Evolutionary conservation across 306 rosid genomes (phyloP).

Genomic region (Sesbania bispinosa): DNA sequence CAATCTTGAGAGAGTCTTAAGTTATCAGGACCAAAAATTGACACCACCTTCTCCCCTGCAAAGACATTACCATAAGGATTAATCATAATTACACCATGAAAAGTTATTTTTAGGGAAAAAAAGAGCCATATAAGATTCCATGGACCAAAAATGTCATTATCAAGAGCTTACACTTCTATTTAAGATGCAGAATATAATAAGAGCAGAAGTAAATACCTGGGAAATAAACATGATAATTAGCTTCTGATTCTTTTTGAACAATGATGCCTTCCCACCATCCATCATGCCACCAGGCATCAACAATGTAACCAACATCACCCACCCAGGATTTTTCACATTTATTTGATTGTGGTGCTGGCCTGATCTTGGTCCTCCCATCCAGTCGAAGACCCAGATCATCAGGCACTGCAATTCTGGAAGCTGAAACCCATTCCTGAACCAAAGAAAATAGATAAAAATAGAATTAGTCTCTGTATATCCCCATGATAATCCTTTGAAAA

Average conservation of each 20-base stretch:
- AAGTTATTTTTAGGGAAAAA: not conserved
- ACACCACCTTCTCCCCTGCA: constrained; percentile 66
- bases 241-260: constrained; percentile 48
- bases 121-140: not conserved
- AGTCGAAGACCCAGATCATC: constrained; percentile 56
- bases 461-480: not conserved
- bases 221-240: constrained; percentile 53
- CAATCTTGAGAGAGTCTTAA: constrained; percentile 77
- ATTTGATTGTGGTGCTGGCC: constrained; percentile 42
- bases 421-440: constrained; percentile 75
- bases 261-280: constrained; percentile 99
- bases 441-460: not conserved
- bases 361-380: constrained; percentile 49
- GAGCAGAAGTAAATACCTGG: constrained; percentile 50
- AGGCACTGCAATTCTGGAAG: constrained; percentile 53
- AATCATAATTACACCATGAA: not conserved
- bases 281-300: constrained; percentile 86
- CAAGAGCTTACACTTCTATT: not conserved
- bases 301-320: constrained; percentile 54
- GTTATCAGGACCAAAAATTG: constrained; percentile 34
- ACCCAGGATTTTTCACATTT: constrained; percentile 32
- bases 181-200: not conserved
- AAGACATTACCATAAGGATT: not conserved
- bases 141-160: not conserved
- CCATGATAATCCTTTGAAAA: not conserved